Evolutionary conservation across 2,329 filamentous ascomycete genomes (phyloP).

Genomic region (Monosporascus sp.): DNA sequence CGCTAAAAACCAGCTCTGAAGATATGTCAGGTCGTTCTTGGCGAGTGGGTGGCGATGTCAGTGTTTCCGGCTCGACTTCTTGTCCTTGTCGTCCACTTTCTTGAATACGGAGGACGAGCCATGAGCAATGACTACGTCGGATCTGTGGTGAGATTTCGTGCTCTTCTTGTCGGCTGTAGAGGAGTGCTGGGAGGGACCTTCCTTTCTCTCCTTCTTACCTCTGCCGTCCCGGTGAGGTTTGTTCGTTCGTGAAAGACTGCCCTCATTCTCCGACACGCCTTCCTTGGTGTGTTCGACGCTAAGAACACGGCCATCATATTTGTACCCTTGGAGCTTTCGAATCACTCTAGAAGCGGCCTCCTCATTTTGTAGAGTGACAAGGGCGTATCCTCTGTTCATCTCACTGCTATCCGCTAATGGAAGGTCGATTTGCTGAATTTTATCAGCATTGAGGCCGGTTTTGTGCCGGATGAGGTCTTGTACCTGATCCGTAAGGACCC

Average conservation of each 20-base stretch:
- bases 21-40: too few species aligned
- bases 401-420: conserved; percentile 16
- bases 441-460: conserved; percentile 19
- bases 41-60: not conserved
- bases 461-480: conserved; percentile 21
- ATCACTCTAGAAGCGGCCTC: conserved; percentile 20
- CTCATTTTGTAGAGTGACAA: conserved; percentile 22
- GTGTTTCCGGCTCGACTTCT: not conserved
- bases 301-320: conserved; percentile 20
- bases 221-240: not conserved
- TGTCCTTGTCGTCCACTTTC: not conserved
- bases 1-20: not conserved
- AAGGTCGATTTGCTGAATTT: conserved; percentile 22
- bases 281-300: conserved; percentile 23
- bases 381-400: conserved; percentile 22
- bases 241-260: conserved; percentile 3
- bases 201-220: not conserved
- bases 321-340: conserved; percentile 20
- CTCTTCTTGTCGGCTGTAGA: not conserved
- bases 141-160: not conserved
- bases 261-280: conserved; percentile 20
- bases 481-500: conserved; percentile 18
- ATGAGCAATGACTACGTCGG: not conserved
- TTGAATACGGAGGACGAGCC: not conserved
- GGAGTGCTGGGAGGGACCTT: not conserved